Base-by-base conservation (phyloP, 768 basidiomycete genomes). In the Russula sp. region DNA sequence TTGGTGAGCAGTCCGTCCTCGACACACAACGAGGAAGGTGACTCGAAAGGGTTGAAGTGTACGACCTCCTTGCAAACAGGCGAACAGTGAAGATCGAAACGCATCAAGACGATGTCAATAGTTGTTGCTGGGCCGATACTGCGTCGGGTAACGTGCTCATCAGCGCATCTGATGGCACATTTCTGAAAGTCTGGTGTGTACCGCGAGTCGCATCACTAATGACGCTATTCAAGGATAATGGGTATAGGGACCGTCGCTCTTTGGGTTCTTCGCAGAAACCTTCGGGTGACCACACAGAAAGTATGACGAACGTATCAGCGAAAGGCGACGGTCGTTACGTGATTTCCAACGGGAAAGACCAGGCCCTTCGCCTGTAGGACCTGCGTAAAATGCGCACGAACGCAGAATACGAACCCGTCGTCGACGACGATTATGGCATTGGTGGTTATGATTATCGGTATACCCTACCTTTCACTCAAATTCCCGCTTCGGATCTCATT, bases 251-350 rank as follows among this genome's bases (percentile, higher is more conserved):
- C 67, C 77, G 80, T 53, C 76, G 80, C 48, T 83, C 80, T 0
- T 67, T 83, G 10, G 75, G 76, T 10, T 75, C 76, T 13, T 76
- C 75, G 14, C 73, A 77, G 52, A 92, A 89, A 69, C 94, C 97
- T 9, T 94, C 94, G 3, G 97, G 96, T 22, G 97, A 97, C 0
- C 96, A 98, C 67, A 97, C 94, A 0, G 95, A 98, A 70, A 94
- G 96, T 47, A 89, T 98, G 61, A 94, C 96, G 6, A 91, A 92
- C 67, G 94, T 97, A 14, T 89, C 93, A 39, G 88, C 96, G 1
- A 98, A 97, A 70, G 96, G 96, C 6, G 96, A 98, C 70, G 96
- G 96, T 9, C 86, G 96, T 63, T 98, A 98, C 72, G 78, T 96
- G 51, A 87, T 98, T 50, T 94, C 92, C 18, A 98, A 98, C 70